Evolutionary conservation across 495 filamentous ascomycete genomes (phyloP).

Genomic region (Hyaloscypha bicolor): DNA sequence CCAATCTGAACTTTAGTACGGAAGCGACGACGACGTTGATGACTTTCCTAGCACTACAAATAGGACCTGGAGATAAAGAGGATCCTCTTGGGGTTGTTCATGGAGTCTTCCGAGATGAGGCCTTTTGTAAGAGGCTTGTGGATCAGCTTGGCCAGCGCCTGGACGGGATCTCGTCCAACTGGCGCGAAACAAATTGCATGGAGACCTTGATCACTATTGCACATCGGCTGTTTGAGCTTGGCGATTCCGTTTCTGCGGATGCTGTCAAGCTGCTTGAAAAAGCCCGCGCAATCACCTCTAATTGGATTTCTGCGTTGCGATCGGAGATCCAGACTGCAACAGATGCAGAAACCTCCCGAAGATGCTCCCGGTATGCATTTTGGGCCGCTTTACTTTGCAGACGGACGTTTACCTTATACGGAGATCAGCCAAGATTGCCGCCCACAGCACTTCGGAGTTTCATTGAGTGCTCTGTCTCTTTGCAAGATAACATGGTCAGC

Average conservation of each 20-base stretch:
- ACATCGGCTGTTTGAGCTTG: slow-evolving; percentile 35
- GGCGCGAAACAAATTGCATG: slow-evolving; percentile 51
- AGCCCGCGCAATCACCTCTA: slow-evolving; percentile 27
- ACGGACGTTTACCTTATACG: slow-evolving; percentile 45
- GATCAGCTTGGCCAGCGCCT: slow-evolving; percentile 47
- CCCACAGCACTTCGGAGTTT: slow-evolving; percentile 29
- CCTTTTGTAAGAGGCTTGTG: slow-evolving; percentile 46
- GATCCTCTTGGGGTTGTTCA: slow-evolving; percentile 46
- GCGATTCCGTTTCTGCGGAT: background rate
- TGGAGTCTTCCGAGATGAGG: slow-evolving; percentile 44
- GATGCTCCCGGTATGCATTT: slow-evolving; percentile 44
- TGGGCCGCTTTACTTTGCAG: slow-evolving; percentile 52
- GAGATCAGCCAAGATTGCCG: slow-evolving; percentile 13
- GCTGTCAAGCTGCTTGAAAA: slow-evolving; percentile 36
- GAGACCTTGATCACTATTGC: slow-evolving; percentile 47
- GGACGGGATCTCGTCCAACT: slow-evolving; percentile 45
- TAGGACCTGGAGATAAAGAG: slow-evolving; percentile 40
- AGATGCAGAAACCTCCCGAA: slow-evolving; percentile 40
- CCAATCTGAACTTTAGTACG: slow-evolving; percentile 55
- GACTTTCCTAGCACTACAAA: slow-evolving; percentile 42
- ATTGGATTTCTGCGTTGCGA: slow-evolving; percentile 52
- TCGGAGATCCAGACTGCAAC: slow-evolving; percentile 42
- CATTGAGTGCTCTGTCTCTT: slow-evolving; percentile 32
- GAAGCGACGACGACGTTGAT: slow-evolving; percentile 47
- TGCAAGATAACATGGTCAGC: slow-evolving; percentile 34